Conservation (phyloP, 2,329 filamentous ascomycete species). For the Herpotrichia juniperi region DNA sequence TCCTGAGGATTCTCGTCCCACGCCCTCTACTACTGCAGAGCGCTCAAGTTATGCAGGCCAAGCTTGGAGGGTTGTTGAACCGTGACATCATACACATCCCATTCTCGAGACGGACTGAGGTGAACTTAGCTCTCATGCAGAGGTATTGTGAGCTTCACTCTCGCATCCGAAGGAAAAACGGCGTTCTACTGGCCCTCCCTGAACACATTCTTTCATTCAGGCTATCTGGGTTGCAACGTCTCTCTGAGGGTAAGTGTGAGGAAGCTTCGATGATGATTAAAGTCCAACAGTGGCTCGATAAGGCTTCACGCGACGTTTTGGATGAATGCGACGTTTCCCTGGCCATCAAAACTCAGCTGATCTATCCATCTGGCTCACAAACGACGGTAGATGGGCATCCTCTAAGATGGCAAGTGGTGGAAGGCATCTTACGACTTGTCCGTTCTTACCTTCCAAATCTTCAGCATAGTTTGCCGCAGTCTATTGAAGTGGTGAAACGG, state of each 20-base stretch:
- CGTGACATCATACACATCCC: slow-evolving; percentile 63
- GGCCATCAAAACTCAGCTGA: slow-evolving; percentile 49
- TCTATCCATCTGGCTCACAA: slow-evolving; percentile 52
- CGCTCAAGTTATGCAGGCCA: slow-evolving; percentile 60
- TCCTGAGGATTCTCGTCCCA: slow-evolving; percentile 63
- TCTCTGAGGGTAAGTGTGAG: slow-evolving; percentile 54
- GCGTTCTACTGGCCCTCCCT: slow-evolving; percentile 65
- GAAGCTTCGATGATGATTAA: slow-evolving; percentile 57
- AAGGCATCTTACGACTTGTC: slow-evolving; percentile 44
- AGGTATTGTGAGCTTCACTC: slow-evolving; percentile 48
- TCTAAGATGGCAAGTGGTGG: slow-evolving; percentile 46
- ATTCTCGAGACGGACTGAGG: slow-evolving; percentile 60
- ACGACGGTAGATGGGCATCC: slow-evolving; percentile 48
- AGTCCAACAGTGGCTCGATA: slow-evolving; percentile 58
- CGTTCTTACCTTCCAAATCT: slow-evolving; percentile 41
- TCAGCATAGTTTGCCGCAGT: slow-evolving; percentile 46
- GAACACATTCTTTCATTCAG: slow-evolving; percentile 71
- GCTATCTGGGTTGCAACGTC: slow-evolving; percentile 64
- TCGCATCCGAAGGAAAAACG: slow-evolving; percentile 50
- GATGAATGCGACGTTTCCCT: slow-evolving; percentile 64
- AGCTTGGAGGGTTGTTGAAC: slow-evolving; percentile 61
- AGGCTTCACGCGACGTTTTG: slow-evolving; percentile 63
- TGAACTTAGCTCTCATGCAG: slow-evolving; percentile 32
- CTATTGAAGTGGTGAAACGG: slow-evolving; percentile 57
- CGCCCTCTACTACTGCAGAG: slow-evolving; percentile 64